Percentiles rank a stretch among this genome's conserved stretches.
Conservation (phyloP, 108 stramenopile genomes). For the Stephanodiscus triporus region DNA sequence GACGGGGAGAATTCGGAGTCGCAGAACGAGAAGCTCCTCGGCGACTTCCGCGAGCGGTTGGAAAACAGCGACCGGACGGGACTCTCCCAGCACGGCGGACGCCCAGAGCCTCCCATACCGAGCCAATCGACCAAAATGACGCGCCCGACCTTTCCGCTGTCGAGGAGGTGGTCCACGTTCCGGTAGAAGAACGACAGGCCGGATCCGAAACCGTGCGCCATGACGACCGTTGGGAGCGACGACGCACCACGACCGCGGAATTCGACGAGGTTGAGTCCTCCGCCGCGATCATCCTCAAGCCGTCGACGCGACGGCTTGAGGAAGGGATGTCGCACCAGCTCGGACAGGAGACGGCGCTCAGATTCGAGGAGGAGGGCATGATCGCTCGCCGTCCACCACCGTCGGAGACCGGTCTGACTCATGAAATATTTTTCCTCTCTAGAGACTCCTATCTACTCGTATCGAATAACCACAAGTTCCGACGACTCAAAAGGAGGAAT, state of each 20-base stretch:
- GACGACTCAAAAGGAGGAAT: too few relatives aligned
- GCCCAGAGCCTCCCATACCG: conserved; percentile 52
- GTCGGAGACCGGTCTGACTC: conserved; percentile 22
- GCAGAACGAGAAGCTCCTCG: conserved; percentile 29
- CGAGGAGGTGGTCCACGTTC: conserved; percentile 45
- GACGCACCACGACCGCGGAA: conserved; percentile 12
- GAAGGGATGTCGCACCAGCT: conserved; percentile 35
- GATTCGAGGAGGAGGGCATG: conserved; percentile 30
- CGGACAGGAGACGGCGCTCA: conserved; percentile 37
- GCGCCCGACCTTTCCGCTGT: conserved; percentile 39
- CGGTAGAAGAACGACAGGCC: conserved; percentile 55
- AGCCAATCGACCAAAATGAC: conserved; percentile 55
- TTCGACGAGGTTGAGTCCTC: conserved; percentile 27
- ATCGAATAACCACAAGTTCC: too few relatives aligned
- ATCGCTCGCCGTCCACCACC: conserved; percentile 56
- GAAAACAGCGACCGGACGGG: conserved; percentile 44
- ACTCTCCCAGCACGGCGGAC: conserved; percentile 49
- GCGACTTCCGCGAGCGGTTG: not conserved
- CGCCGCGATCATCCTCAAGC: not conserved
- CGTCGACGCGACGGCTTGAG: conserved; percentile 18
- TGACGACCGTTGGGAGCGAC: conserved; percentile 31
- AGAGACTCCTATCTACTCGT: too few relatives aligned
- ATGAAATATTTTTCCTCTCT: too few relatives aligned
- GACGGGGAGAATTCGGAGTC: conserved; percentile 32
- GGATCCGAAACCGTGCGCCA: conserved; percentile 57